Evolutionary conservation across 1,284 basidiomycete genomes (phyloP).

Genomic region (Puccinia novopanici): DNA sequence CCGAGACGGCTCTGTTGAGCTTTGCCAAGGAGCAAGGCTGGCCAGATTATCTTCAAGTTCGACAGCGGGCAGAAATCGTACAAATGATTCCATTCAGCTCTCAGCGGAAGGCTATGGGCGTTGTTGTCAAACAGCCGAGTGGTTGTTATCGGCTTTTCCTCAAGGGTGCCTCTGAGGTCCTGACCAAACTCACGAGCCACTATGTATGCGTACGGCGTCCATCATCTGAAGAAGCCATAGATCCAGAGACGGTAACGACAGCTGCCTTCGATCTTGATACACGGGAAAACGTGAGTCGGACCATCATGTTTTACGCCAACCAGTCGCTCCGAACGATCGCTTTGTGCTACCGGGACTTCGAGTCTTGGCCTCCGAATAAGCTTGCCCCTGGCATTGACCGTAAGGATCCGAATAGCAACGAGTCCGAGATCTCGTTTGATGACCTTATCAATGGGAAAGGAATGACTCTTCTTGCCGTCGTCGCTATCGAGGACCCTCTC

Average conservation of each 20-base stretch:
- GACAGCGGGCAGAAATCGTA: constrained; percentile 57
- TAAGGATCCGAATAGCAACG: constrained; percentile 8
- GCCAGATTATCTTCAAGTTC: constrained; percentile 63
- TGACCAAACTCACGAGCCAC: constrained; percentile 52
- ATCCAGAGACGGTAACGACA: constrained; percentile 11
- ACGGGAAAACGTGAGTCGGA: constrained; percentile 47
- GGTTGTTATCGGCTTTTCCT: constrained; percentile 57
- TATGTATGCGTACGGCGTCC: constrained; percentile 27
- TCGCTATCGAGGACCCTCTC: constrained; percentile 53
- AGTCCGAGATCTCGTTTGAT: constrained; percentile 51
- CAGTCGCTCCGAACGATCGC: constrained; percentile 53
- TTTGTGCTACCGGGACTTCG: constrained; percentile 52
- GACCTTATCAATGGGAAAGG: constrained; percentile 47
- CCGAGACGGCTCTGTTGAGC: constrained; percentile 59
- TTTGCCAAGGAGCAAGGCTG: constrained; percentile 86
- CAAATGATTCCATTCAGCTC: constrained; percentile 60
- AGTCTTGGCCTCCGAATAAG: constrained; percentile 52
- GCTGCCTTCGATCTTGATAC: constrained; percentile 42
- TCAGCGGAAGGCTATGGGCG: constrained; percentile 60
- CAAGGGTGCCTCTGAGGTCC: constrained; percentile 60
- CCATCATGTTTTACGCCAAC: constrained; percentile 51
- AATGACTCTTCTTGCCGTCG: constrained; percentile 52
- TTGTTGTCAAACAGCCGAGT: constrained; percentile 57
- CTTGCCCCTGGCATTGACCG: constrained; percentile 2
- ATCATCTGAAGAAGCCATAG: constrained; percentile 20